Evolutionary conservation across 1,139 yeast species (phyloP).

Genomic region (Hyphopichia fennica): DNA sequence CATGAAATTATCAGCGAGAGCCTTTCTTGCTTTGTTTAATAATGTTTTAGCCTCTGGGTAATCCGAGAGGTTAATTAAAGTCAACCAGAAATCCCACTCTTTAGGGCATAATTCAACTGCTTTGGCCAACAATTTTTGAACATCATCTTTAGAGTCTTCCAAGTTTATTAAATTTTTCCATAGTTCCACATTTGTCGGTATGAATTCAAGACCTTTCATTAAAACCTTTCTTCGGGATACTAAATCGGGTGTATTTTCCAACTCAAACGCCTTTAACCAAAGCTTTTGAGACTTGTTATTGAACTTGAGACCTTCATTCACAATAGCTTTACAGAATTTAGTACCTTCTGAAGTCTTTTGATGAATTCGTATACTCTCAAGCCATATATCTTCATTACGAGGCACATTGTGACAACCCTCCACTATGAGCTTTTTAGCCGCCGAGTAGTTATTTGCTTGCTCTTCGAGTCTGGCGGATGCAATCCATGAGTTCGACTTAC

Average conservation of each 20-base stretch:
- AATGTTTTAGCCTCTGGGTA: conserved; percentile 53
- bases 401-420: conserved; percentile 78
- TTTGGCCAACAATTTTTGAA: conserved; percentile 54
- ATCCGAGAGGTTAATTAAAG: conserved; percentile 41
- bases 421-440: conserved; percentile 61
- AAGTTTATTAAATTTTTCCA: conserved; percentile 55
- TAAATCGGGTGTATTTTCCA: conserved; percentile 53
- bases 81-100: conserved; percentile 65
- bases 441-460: conserved; percentile 52
- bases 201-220: conserved; percentile 57
- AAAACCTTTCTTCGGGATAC: conserved; percentile 54
- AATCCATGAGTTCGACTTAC: conserved; percentile 80
- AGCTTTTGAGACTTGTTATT: conserved; percentile 57
- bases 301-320: conserved; percentile 63
- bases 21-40: conserved; percentile 61
- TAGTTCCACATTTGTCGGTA: conserved; percentile 47
- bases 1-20: conserved; percentile 48
- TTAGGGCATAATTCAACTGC: conserved; percentile 72
- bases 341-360: conserved; percentile 40
- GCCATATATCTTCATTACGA: conserved; percentile 73
- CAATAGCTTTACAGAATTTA: conserved; percentile 51
- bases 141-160: conserved; percentile 51
- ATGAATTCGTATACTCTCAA: conserved; percentile 74
- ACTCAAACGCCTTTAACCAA: conserved; percentile 71
- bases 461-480: conserved; percentile 83